A percentile compares a stretch with the other conserved stretches of the same genome.
Evolutionary conservation across 306 rosid species (phyloP).

Genomic region (Gastrolobium villosum): DNA sequence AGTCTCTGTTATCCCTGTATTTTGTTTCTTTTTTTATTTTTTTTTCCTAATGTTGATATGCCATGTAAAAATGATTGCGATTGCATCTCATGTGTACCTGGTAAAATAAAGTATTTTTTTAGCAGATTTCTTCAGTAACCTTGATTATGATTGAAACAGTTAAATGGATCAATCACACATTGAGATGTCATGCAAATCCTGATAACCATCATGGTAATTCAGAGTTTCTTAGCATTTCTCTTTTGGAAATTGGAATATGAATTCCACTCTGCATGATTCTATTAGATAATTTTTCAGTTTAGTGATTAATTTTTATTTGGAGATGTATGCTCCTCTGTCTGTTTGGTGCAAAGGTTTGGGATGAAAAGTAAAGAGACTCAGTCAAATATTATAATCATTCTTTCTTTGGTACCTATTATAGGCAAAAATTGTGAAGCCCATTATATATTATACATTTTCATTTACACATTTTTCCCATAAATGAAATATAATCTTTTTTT

Average conservation of each 20-base stretch:
- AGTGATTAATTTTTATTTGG: background rate
- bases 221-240: background rate
- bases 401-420: no score
- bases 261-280: background rate
- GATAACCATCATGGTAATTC: conserved; percentile 33
- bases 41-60: conserved; percentile 1
- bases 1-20: background rate
- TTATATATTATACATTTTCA: no score
- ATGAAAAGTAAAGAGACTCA: background rate
- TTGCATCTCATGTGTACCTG: conserved; percentile 12
- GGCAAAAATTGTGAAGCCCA: no score
- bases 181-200: conserved; percentile 47
- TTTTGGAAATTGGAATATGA: conserved; percentile 39
- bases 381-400: no score
- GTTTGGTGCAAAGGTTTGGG: background rate
- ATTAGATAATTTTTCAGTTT: conserved; percentile 17
- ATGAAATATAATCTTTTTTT: no score
- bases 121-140: background rate
- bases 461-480: no score
- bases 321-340: background rate
- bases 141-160: conserved; percentile 40
- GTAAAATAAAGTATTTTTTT: background rate
- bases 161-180: conserved; percentile 47
- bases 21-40: background rate
- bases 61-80: conserved; percentile 39